These are phyloP conservation scores for Saitozyma podzolica DNA, from an alignment of 768 basidiomycete genomes.

Conservation along the genomic window DNA sequence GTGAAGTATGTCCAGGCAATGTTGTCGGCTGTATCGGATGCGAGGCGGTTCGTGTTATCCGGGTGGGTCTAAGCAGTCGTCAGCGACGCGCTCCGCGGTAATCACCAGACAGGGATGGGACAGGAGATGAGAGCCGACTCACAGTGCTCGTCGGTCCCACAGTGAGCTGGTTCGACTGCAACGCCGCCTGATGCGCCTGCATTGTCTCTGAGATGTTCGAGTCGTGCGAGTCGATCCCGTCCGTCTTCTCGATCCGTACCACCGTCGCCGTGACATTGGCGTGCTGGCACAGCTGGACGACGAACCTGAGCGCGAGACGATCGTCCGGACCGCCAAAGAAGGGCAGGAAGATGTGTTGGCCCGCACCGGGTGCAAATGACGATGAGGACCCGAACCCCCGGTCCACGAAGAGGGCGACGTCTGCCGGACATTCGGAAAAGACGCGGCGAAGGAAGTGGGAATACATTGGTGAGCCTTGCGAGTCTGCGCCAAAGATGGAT, in stretches of 20 bases:
- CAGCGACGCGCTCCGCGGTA: background rate
- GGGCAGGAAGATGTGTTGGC: slow-evolving; percentile 74
- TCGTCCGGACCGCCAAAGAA: slow-evolving; percentile 97
- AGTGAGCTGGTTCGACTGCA: slow-evolving; percentile 45
- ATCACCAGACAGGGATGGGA: background rate
- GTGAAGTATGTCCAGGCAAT: slow-evolving; percentile 71
- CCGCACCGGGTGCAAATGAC: slow-evolving; percentile 40
- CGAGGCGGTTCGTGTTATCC: slow-evolving; percentile 66
- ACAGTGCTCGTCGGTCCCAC: slow-evolving; percentile 27
- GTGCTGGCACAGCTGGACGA: slow-evolving; percentile 76
- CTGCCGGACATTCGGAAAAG: slow-evolving; percentile 68
- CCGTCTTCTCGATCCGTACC: slow-evolving; percentile 58
- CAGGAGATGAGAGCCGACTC: slow-evolving; percentile 8
- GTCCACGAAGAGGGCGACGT: slow-evolving; percentile 86
- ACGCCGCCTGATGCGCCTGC: slow-evolving; percentile 40
- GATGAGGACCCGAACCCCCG: slow-evolving; percentile 57
- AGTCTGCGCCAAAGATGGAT: slow-evolving; percentile 64
- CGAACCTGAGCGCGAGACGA: slow-evolving; percentile 74
- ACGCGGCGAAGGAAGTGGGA: slow-evolving; percentile 83
- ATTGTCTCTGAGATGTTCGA: slow-evolving; percentile 19
- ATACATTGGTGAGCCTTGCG: slow-evolving; percentile 58
- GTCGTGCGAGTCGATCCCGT: slow-evolving; percentile 9
- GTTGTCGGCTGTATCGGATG: slow-evolving; percentile 80
- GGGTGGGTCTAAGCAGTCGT: slow-evolving; percentile 59
- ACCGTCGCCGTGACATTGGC: slow-evolving; percentile 71